These are phyloP conservation scores for Microthlaspi erraticum DNA, from an alignment of 345 rosid genomes.

Conservation along the genomic window DNA sequence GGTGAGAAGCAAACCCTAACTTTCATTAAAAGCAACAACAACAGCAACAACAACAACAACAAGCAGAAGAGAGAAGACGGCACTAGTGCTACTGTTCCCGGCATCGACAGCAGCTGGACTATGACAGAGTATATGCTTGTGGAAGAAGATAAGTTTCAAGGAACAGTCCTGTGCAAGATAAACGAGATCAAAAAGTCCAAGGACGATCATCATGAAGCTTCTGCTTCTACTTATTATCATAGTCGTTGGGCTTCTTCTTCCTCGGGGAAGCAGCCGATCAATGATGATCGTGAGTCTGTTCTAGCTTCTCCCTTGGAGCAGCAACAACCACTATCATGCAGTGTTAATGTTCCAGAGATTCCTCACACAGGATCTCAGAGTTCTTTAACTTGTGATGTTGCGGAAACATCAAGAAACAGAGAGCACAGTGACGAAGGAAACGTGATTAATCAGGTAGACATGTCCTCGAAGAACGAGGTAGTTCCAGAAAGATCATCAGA, in stretches of 20 bases:
- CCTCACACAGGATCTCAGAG: not conserved
- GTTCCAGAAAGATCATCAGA: not conserved
- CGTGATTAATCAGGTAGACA: not conserved
- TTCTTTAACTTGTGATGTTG: not conserved
- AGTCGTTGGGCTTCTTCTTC: not conserved
- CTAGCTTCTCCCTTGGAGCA: not conserved
- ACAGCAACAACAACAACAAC: not conserved
- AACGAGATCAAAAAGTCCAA: not conserved
- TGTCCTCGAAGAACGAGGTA: not conserved
- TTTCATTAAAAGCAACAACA: not conserved
- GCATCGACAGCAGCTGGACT: not conserved
- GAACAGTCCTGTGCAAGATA: not conserved
- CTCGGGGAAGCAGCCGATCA: not conserved
- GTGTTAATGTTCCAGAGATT: not conserved
- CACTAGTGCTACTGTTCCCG: not conserved
- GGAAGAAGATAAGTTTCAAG: not conserved
- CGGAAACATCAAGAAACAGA: not conserved
- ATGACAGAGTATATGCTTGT: not conserved
- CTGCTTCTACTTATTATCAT: too few species aligned
- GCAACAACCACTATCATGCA: not conserved
- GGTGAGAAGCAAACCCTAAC: not conserved
- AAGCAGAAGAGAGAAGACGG: not conserved
- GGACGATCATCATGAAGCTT: not conserved
- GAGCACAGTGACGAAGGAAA: not conserved
- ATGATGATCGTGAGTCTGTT: not conserved